These are phyloP conservation scores for Avicennia marina DNA, from an alignment of 257 asterid species.

Conservation along the genomic window DNA sequence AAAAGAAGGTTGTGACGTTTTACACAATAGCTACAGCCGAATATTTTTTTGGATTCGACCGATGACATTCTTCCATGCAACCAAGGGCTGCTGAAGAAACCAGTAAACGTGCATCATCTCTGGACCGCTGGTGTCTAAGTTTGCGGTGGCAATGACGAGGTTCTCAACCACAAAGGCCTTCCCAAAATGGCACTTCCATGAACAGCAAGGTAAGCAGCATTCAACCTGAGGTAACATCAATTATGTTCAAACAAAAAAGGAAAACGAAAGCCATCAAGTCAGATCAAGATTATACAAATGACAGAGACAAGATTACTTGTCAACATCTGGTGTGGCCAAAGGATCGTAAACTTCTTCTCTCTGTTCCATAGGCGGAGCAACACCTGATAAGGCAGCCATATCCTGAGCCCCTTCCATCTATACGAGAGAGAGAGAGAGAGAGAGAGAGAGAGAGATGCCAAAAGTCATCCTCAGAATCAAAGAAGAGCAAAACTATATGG, in stretches of 20 bases:
- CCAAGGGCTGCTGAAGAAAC: background rate
- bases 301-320: constrained; percentile 49
- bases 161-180: constrained; percentile 87
- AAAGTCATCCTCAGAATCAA: no score
- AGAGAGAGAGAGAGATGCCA: no score
- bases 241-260: background rate
- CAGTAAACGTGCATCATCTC: no score
- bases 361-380: constrained; percentile 60
- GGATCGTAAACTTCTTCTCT: constrained; percentile 78
- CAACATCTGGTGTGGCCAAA: constrained; percentile 83
- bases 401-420: constrained; percentile 80
- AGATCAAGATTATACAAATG: background rate
- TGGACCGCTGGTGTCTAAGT: constrained; percentile 18
- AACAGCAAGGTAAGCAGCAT: constrained; percentile 73
- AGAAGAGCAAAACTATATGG: no score
- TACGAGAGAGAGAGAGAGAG: background rate
- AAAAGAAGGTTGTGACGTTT: background rate
- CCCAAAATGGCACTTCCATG: constrained; percentile 84
- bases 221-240: constrained; percentile 42
- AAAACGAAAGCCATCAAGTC: background rate
- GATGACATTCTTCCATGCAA: background rate
- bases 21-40: background rate
- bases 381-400: constrained; percentile 50
- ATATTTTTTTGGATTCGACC: background rate
- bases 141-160: constrained; percentile 43